Conservation (phyloP, 192 early-diverging fungal species). For the Linnemannia schmuckeri region DNA sequence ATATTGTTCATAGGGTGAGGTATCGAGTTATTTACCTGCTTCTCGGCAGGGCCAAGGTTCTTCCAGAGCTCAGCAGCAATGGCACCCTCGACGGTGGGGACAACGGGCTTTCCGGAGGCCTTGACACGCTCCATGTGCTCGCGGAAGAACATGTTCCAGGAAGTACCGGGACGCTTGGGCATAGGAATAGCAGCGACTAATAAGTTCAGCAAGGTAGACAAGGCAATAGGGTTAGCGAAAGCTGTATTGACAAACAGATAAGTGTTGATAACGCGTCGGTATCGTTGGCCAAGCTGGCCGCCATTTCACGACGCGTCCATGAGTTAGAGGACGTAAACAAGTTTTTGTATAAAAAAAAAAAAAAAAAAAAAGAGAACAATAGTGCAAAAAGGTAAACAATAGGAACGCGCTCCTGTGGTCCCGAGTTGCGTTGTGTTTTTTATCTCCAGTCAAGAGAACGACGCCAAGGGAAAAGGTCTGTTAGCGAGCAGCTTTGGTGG, state of each 20-base stretch:
- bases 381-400: background rate
- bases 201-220: background rate
- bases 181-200: conserved; percentile 38
- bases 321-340: background rate
- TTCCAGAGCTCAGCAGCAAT: conserved; percentile 50
- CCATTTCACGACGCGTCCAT: background rate
- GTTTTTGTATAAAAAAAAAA: background rate
- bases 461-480: background rate
- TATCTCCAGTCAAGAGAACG: background rate
- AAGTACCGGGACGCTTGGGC: conserved; percentile 53
- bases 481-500: background rate
- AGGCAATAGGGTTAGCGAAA: background rate
- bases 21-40: conserved; percentile 33
- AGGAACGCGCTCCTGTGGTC: background rate
- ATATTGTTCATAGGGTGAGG: background rate
- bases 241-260: background rate
- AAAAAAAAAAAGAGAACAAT: background rate
- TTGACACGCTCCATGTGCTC: conserved; percentile 53
- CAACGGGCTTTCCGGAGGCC: conserved; percentile 40
- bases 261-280: background rate
- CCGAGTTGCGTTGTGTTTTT: background rate
- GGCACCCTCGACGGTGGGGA: conserved; percentile 52
- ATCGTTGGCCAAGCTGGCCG: background rate
- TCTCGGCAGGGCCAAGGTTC: conserved; percentile 37
- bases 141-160: conserved; percentile 57